Evolutionary conservation across 2,329 filamentous ascomycete species (phyloP).

Genomic region (Monilinia aucupariae): DNA sequence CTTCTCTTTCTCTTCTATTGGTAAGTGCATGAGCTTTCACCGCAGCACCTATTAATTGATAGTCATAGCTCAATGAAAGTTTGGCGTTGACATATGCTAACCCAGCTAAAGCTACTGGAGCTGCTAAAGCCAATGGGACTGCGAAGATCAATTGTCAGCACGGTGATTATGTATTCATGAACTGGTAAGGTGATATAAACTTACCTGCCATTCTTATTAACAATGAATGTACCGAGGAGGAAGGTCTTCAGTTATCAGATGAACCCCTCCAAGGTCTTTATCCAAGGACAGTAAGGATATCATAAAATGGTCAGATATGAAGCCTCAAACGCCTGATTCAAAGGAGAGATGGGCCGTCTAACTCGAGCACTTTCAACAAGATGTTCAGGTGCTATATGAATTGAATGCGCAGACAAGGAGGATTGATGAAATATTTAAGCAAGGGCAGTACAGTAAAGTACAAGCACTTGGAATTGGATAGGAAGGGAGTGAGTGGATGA

Average conservation of each 20-base stretch:
- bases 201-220: constrained; percentile 28
- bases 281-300: background rate
- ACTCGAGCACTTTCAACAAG: too few species aligned
- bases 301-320: background rate
- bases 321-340: background rate
- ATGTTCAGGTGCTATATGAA: background rate
- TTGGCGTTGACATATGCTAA: constrained; percentile 77
- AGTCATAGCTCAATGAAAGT: constrained; percentile 61
- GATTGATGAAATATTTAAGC: background rate
- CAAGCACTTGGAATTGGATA: too few species aligned
- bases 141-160: background rate
- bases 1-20: constrained; percentile 47
- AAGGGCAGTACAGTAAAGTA: too few species aligned
- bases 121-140: constrained; percentile 51
- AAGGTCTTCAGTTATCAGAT: background rate
- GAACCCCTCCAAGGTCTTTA: too few species aligned
- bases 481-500: too few species aligned
- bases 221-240: background rate
- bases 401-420: background rate
- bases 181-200: background rate
- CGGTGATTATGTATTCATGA: too few species aligned
- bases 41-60: constrained; percentile 51
- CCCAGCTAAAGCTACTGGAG: constrained; percentile 58
- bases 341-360: too few species aligned
- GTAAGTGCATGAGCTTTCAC: constrained; percentile 43